phyloP scores from a whole-genome alignment of 495 filamentous ascomycete genomes.

The Penicillium maclennaniae region DNA sequence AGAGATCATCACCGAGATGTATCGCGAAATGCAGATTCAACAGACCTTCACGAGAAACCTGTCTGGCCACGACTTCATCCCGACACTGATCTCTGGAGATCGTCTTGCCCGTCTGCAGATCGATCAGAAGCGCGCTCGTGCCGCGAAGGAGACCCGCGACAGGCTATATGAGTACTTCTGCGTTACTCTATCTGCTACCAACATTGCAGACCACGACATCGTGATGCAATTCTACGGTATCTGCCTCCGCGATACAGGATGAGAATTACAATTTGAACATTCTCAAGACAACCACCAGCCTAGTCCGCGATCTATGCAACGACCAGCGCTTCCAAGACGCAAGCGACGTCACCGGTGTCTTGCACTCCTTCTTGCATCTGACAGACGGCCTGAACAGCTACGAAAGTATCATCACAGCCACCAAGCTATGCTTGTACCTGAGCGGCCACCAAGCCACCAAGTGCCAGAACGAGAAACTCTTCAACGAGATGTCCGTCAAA shows the following conservation, averaged over 20 bases:
- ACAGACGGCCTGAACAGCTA: conserved; percentile 48
- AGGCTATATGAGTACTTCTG: conserved; percentile 56
- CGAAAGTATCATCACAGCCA: conserved; percentile 47
- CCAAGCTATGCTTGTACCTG: conserved; percentile 53
- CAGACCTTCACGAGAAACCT: conserved; percentile 50
- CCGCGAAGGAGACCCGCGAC: conserved; percentile 44
- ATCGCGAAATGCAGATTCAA: conserved; percentile 55
- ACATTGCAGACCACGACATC: conserved; percentile 34
- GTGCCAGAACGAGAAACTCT: conserved; percentile 38
- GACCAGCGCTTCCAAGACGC: conserved; percentile 46
- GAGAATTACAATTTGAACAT: conserved; percentile 38
- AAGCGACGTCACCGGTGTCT: conserved; percentile 48
- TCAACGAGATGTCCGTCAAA: conserved; percentile 47
- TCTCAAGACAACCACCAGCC: conserved; percentile 36
- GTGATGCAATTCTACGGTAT: conserved; percentile 46
- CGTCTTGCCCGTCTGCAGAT: conserved; percentile 50
- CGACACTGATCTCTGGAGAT: conserved; percentile 47
- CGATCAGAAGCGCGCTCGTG: conserved; percentile 39
- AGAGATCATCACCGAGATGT: conserved; percentile 54
- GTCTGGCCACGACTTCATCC: conserved; percentile 43
- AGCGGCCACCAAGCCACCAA: conserved; percentile 44
- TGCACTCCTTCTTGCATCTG: conserved; percentile 54
- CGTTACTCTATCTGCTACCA: conserved; percentile 45
- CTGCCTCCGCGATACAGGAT: conserved; percentile 46
- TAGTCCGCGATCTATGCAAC: conserved; percentile 42